phyloP scores from a whole-genome alignment of 495 filamentous ascomycete species.

The Lindgomyces ingoldianus region DNA sequence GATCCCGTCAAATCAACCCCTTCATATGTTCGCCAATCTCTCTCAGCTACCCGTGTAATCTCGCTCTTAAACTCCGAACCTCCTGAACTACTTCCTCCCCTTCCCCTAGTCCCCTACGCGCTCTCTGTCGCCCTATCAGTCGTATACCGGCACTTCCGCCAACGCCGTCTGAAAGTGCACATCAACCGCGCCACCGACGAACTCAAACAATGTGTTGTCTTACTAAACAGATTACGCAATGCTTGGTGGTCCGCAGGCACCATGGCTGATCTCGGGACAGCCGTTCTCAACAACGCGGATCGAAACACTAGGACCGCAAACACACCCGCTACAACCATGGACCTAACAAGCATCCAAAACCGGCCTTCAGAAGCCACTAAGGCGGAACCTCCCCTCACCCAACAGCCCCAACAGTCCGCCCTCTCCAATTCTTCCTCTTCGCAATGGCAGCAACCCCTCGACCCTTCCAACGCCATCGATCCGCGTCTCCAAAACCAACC shows the following conservation, averaged over 20 bases:
- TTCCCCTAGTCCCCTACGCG: slow-evolving; percentile 70
- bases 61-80: slow-evolving; percentile 60
- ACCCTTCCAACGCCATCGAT: slow-evolving; percentile 20
- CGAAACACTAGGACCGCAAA: slow-evolving; percentile 29
- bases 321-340: slow-evolving; percentile 13
- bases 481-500: slow-evolving; percentile 28
- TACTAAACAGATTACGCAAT: slow-evolving; percentile 57
- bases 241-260: slow-evolving; percentile 65
- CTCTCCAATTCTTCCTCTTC: slow-evolving; percentile 2
- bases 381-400: slow-evolving; percentile 2
- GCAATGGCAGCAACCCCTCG: slow-evolving; percentile 4
- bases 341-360: slow-evolving; percentile 7
- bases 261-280: slow-evolving; percentile 58
- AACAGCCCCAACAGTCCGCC: too few relatives aligned
- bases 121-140: slow-evolving; percentile 68
- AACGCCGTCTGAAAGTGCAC: slow-evolving; percentile 64
- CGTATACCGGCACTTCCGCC: slow-evolving; percentile 69
- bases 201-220: slow-evolving; percentile 58
- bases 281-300: slow-evolving; percentile 35
- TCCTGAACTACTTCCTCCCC: slow-evolving; percentile 54
- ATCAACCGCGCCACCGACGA: slow-evolving; percentile 61
- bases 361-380: not conserved
- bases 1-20: slow-evolving; percentile 48
- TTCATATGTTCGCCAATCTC: slow-evolving; percentile 61
- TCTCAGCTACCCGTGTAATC: slow-evolving; percentile 65